Evolutionary conservation across 2,329 filamentous ascomycete species (phyloP), one percentile per base, ranked within the genome.

Genomic region (Hansfordia pulvinata): DNA sequence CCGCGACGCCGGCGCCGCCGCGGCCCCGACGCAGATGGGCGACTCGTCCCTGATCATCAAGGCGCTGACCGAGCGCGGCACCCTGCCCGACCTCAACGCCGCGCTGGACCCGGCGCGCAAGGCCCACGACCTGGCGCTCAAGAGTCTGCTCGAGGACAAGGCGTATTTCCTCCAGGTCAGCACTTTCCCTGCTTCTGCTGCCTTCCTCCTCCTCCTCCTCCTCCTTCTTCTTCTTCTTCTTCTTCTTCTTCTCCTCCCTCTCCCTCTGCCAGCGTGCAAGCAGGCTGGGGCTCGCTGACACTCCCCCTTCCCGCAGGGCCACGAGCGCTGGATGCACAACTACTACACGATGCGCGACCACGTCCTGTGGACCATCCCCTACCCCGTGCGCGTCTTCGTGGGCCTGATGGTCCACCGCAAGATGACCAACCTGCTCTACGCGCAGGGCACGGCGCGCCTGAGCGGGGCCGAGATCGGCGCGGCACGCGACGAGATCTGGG

Each of bases 101-200:
- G 29, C 27, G 0, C 37, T 76, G 3, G 39, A 47, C 0, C 43
- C 53, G 0, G 34, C 38, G 1, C 43, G 60, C 13, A 53, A 41
- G 20, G 56, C 60, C 0, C 45, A 58, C 1, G 70, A 76, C 42
- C 39, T 70, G 7, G 63, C 58, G 1, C 32, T 76, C 2, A 47
- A 60, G 10, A 60, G 66, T 0, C 36, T 77, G 27, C 32, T 76
- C 14, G 71, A 77, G 46, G 69, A 77, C 12, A 71, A 64, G 42
- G 34, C 72, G 10, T 68, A 64, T 38, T 76, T 75, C 35, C 70
- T 62, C 31, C 52, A 62, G 15, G 60, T 65, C 31, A 19, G 44
- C 41, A 10, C 4, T 4, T n/a, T n/a, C n/a, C n/a, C n/a, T n/a
- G n/a, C n/a, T 14, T 13, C 16, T 19, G 8, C 5, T 21, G 8